Evolutionary conservation across 1,284 basidiomycete genomes (phyloP).

Genomic region (Cryptococcus sp.): DNA sequence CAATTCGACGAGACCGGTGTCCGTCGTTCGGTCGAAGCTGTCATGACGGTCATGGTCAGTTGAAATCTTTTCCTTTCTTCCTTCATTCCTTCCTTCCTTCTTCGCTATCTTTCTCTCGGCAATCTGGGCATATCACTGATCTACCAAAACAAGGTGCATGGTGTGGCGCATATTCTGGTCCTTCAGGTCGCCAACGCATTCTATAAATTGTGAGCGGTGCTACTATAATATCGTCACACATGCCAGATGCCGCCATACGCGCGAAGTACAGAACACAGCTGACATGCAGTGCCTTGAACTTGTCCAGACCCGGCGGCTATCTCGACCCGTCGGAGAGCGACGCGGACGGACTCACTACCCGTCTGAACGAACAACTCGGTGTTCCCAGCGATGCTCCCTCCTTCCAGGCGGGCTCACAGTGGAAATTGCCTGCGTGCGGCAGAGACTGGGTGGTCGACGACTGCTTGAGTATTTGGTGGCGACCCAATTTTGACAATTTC

Average conservation of each 20-base stretch:
- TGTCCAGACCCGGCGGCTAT: slow-evolving; percentile 88
- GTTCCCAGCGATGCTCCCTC: slow-evolving; percentile 13
- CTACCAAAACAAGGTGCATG: slow-evolving; percentile 62
- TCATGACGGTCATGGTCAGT: slow-evolving; percentile 82
- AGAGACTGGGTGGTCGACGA: slow-evolving; percentile 95
- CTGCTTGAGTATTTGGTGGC: slow-evolving; percentile 93
- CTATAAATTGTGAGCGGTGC: slow-evolving; percentile 80
- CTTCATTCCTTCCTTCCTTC: not conserved
- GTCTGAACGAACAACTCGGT: slow-evolving; percentile 84
- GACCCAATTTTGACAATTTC: slow-evolving; percentile 97
- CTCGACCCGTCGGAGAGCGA: slow-evolving; percentile 95
- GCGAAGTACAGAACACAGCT: not conserved
- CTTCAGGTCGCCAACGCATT: slow-evolving; percentile 98
- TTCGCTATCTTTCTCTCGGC: not conserved
- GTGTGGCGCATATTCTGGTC: slow-evolving; percentile 94
- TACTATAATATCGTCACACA: no score
- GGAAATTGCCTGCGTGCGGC: slow-evolving; percentile 54
- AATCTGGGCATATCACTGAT: not conserved
- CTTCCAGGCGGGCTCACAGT: not conserved
- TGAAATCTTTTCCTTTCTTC: not conserved
- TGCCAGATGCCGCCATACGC: no score
- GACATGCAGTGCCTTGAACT: not conserved
- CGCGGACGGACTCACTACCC: slow-evolving; percentile 79
- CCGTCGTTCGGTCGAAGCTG: slow-evolving; percentile 92
- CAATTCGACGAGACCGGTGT: slow-evolving; percentile 97